Percentiles rank a stretch among this genome's conserved stretches.
Conservation (phyloP, 2,329 filamentous ascomycete species). For the Didymella keratinophila region DNA sequence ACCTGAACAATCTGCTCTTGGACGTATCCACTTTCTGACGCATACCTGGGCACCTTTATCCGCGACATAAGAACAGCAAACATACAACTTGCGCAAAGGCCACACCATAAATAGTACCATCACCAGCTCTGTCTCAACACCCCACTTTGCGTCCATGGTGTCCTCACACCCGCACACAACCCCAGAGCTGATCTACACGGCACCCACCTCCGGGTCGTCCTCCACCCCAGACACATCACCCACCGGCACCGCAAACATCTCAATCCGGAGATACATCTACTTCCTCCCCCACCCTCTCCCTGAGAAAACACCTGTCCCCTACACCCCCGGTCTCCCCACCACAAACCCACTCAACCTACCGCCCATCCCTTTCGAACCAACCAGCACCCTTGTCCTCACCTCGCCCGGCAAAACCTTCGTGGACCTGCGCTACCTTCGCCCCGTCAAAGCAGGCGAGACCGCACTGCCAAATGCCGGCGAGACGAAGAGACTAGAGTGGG, state of each 20-base stretch:
- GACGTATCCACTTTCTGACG: neutral
- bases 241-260: slow-evolving; percentile 54
- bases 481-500: slow-evolving; percentile 66
- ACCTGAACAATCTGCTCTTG: neutral
- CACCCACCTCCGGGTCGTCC: neutral
- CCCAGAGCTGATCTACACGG: neutral
- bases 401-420: slow-evolving; percentile 66
- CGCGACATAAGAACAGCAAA: neutral
- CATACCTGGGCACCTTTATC: neutral
- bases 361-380: slow-evolving; percentile 59
- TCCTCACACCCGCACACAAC: neutral
- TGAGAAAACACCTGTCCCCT: slow-evolving; percentile 34
- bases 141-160: neutral
- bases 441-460: slow-evolving; percentile 19
- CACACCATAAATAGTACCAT: neutral
- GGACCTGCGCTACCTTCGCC: slow-evolving; percentile 64
- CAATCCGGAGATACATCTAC: slow-evolving; percentile 65
- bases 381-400: slow-evolving; percentile 70
- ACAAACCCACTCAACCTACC: slow-evolving; percentile 38
- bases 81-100: neutral
- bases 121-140: neutral
- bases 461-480: slow-evolving; percentile 38
- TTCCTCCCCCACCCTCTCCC: slow-evolving; percentile 59
- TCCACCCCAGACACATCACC: neutral
- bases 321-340: slow-evolving; percentile 36